These are phyloP conservation scores for Penicillium cinerascens DNA, from an alignment of 495 filamentous ascomycete species.

Conservation along the genomic window DNA sequence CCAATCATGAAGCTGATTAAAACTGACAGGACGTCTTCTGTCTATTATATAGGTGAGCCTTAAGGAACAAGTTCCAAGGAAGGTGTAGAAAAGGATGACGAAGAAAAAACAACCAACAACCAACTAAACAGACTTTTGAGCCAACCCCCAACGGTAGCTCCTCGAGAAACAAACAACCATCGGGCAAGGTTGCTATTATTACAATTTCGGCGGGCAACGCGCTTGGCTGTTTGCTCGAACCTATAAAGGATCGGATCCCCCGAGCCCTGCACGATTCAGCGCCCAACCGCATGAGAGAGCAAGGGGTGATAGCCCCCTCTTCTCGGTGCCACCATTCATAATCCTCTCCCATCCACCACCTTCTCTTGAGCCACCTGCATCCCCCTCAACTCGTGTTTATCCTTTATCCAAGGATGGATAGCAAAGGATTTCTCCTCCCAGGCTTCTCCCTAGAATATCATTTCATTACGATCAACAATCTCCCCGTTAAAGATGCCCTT, in stretches of 20 bases:
- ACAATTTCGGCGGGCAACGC: neutral
- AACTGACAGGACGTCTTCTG: no score
- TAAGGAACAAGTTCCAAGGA: neutral
- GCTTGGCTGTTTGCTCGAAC: neutral
- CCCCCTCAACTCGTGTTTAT: neutral
- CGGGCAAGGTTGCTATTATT: neutral
- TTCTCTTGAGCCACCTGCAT: neutral
- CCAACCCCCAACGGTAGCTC: neutral
- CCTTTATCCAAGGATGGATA: neutral
- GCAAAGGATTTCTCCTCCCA: neutral
- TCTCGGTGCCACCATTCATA: neutral
- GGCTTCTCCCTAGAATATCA: neutral
- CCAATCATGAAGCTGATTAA: no score
- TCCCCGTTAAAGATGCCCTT: neutral
- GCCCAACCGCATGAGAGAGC: neutral
- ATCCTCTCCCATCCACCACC: neutral
- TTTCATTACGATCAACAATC: neutral
- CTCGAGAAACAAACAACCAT: neutral
- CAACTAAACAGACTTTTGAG: neutral
- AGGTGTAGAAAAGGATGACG: neutral
- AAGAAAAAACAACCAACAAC: neutral
- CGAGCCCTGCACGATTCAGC: neutral
- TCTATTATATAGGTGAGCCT: neutral
- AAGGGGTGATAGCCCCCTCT: neutral
- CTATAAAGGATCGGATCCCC: neutral